A percentile compares a stretch with the other conserved stretches of the same genome.
These are phyloP conservation scores for Fusarium anthophilum DNA, from an alignment of 2,329 filamentous ascomycete genomes.

Conservation along the genomic window DNA sequence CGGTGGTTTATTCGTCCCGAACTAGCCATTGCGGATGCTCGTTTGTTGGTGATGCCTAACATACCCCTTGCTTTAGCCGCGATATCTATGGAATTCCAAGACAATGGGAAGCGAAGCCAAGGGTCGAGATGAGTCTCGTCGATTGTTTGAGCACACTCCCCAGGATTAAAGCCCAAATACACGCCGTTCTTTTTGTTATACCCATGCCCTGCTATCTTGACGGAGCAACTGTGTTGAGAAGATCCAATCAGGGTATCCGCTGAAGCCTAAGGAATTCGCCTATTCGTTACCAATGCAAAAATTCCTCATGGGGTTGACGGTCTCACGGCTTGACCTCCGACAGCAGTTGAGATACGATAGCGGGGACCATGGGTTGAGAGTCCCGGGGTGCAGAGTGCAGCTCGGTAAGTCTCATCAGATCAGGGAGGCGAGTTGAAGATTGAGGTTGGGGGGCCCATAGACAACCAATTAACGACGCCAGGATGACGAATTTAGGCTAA, in stretches of 20 bases:
- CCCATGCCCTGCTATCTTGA: conserved; percentile 5
- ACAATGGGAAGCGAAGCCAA: conserved; percentile 19
- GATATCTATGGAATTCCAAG: conserved; percentile 12
- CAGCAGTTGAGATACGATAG: conserved; percentile 3
- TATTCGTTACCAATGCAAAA: conserved; percentile 22
- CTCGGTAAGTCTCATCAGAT: conserved; percentile 21
- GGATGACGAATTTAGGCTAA: conserved; percentile 22
- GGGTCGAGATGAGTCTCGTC: conserved; percentile 18
- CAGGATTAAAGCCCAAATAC: neutral
- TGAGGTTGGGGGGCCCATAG: conserved; percentile 10
- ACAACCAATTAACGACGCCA: neutral
- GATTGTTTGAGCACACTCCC: conserved; percentile 8
- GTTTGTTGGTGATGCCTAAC: conserved; percentile 4
- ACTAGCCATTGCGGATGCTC: neutral
- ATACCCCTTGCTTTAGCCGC: neutral
- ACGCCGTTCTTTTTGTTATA: neutral
- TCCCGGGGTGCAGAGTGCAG: conserved; percentile 17
- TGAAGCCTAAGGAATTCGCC: conserved; percentile 23
- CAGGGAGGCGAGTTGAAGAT: conserved; percentile 20
- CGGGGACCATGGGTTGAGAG: conserved; percentile 27
- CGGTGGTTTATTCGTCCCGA: neutral
- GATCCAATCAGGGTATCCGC: conserved; percentile 30
- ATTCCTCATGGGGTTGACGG: conserved; percentile 9
- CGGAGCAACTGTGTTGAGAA: conserved; percentile 18
- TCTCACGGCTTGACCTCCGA: conserved; percentile 28